phyloP scores from a whole-genome alignment of 495 filamentous ascomycete genomes.

The Daldinia loculata region DNA sequence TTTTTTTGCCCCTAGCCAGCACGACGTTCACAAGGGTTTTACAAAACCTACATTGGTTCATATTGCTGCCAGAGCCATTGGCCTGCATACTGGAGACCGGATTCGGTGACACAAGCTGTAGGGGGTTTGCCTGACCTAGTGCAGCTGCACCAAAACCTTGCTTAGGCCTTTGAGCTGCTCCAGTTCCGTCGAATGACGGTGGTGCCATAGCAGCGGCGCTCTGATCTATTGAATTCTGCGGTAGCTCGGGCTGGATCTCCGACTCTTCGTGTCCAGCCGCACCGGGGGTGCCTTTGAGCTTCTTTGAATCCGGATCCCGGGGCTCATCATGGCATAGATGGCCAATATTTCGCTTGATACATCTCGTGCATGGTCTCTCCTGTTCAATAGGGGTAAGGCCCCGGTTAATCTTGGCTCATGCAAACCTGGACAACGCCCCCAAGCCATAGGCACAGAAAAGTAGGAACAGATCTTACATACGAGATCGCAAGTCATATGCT shows the following conservation, averaged over 20 bases:
- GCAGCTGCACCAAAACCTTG: conserved; percentile 52
- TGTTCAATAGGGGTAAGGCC: conserved; percentile 58
- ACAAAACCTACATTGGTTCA: conserved; percentile 77
- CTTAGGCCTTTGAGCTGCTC: conserved; percentile 52
- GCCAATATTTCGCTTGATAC: conserved; percentile 98
- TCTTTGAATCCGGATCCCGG: conserved; percentile 73
- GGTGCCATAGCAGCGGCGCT: conserved; percentile 52
- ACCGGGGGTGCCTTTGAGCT: conserved; percentile 73
- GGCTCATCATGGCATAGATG: conserved; percentile 99
- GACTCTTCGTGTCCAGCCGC: conserved; percentile 53
- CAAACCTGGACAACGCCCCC: conserved; percentile 39
- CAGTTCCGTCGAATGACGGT: conserved; percentile 53
- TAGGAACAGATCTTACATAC: conserved; percentile 72
- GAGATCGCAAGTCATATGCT: conserved; percentile 99
- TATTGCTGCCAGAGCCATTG: conserved; percentile 64
- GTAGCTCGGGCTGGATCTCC: conserved; percentile 52
- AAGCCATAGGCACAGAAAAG: conserved; percentile 54
- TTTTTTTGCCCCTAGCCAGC: conserved; percentile 39
- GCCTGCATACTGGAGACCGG: conserved; percentile 62
- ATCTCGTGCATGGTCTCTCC: conserved; percentile 96
- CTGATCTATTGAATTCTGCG: conserved; percentile 53
- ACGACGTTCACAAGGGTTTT: conserved; percentile 43
- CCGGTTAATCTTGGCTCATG: conserved; percentile 46
- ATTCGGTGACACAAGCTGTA: conserved; percentile 66
- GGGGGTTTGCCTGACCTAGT: conserved; percentile 54